Evolutionary conservation across 192 early-diverging fungal genomes (phyloP).

Genomic region (Coemansia sp.): DNA sequence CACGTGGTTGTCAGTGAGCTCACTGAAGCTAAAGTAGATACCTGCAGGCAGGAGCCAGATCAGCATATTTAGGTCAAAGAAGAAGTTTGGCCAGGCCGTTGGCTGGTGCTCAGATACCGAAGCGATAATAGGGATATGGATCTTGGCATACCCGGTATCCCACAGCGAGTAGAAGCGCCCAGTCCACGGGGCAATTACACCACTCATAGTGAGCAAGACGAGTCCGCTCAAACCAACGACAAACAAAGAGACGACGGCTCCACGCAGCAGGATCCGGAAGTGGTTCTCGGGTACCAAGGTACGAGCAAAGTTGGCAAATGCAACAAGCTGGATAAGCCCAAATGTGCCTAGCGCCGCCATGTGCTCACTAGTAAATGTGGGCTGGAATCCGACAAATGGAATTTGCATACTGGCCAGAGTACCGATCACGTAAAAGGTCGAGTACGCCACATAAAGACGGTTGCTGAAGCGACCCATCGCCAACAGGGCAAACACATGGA

Average conservation of each 20-base stretch:
- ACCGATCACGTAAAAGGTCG: conserved; percentile 96
- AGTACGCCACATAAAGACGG: conserved; percentile 95
- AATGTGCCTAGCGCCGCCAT: conserved; percentile 99
- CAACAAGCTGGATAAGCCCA: conserved; percentile 93
- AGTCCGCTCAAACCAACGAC: conserved; percentile 62
- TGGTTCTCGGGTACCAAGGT: conserved; percentile 78
- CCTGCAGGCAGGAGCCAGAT: conserved; percentile 97
- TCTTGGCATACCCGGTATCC: conserved; percentile 99
- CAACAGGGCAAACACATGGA: conserved; percentile 93
- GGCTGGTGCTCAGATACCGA: conserved; percentile 99
- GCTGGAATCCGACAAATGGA: conserved; percentile 99
- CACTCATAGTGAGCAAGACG: conserved; percentile 74
- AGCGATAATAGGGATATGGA: conserved; percentile 99
- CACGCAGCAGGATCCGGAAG: conserved; percentile 81
- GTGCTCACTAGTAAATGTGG: conserved; percentile 95
- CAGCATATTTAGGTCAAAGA: conserved; percentile 98
- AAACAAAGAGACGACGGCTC: conserved; percentile 61
- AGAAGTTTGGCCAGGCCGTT: conserved; percentile 98
- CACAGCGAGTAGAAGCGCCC: conserved; percentile 99
- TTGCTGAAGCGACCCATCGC: conserved; percentile 96
- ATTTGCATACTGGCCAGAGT: conserved; percentile 98
- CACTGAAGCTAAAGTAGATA: conserved; percentile 94
- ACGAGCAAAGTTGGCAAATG: conserved; percentile 85
- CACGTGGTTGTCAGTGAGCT: conserved; percentile 95
- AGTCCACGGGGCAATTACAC: conserved; percentile 96